A percentile compares a stretch with the other conserved stretches of the same genome.
phyloP scores from a whole-genome alignment of 1,284 basidiomycete species.

The Cystobasidiaceae sp. region DNA sequence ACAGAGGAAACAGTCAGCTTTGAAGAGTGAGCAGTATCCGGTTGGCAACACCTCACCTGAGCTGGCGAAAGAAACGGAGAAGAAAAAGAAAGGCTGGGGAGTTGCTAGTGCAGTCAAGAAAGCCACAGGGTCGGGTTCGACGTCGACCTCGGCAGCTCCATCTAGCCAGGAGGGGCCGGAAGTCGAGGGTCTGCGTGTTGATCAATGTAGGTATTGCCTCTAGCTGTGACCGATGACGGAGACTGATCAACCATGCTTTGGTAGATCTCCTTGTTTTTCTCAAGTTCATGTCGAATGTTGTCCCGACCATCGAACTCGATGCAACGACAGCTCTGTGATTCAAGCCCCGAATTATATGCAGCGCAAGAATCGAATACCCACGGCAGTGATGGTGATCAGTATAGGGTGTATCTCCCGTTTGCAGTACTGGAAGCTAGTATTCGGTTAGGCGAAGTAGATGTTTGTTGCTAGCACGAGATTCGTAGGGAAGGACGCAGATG shows the following conservation, averaged over 20 bases:
- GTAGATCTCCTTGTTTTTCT: constrained; percentile 56
- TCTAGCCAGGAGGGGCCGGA: constrained; percentile 49
- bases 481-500: too few relatives aligned
- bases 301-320: constrained; percentile 76
- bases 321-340: constrained; percentile 35
- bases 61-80: constrained; percentile 50
- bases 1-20: constrained; percentile 51
- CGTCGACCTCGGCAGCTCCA: constrained; percentile 37
- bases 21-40: background rate
- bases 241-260: background rate
- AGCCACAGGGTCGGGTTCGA: constrained; percentile 55
- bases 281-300: constrained; percentile 92
- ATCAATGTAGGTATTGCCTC: constrained; percentile 58
- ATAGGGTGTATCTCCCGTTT: too few relatives aligned
- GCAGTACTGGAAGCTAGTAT: too few relatives aligned
- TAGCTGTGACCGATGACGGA: background rate
- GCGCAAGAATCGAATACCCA: too few relatives aligned
- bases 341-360: background rate
- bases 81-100: constrained; percentile 72
- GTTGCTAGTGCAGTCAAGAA: constrained; percentile 61
- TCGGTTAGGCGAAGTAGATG: too few relatives aligned
- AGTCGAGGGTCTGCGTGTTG: constrained; percentile 82
- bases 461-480: too few relatives aligned
- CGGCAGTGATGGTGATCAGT: too few relatives aligned
- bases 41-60: background rate